Conservation (phyloP, 345 rosid genomes). For the Populus tremula region DNA sequence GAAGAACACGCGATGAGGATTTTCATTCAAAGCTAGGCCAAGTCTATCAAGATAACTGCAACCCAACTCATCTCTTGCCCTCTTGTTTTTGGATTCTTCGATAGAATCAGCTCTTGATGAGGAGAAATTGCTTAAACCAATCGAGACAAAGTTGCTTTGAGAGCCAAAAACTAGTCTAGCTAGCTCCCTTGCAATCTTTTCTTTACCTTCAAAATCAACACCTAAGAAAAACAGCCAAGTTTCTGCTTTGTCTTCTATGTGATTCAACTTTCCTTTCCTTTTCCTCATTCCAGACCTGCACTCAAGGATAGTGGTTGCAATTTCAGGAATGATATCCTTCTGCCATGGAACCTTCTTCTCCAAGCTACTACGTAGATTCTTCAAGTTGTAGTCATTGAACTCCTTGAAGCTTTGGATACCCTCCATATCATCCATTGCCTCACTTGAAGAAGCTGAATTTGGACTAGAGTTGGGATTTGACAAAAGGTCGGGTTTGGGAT, state of each 20-base stretch:
- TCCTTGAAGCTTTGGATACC: constrained; percentile 42
- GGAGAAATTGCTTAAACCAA: constrained; percentile 37
- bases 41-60: constrained; percentile 39
- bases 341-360: constrained; percentile 72
- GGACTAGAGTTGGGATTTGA: constrained; percentile 78
- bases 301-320: constrained; percentile 52
- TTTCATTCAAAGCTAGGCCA: constrained; percentile 59
- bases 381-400: constrained; percentile 45
- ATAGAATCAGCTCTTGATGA: constrained; percentile 25
- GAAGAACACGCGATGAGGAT: constrained; percentile 63
- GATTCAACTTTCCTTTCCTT: constrained; percentile 33
- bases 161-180: constrained; percentile 70
- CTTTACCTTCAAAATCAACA: constrained; percentile 59
- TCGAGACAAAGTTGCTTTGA: constrained; percentile 38
- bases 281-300: constrained; percentile 66
- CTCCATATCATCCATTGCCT: constrained; percentile 41
- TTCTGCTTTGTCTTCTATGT: constrained; percentile 48
- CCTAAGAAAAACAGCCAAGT: constrained; percentile 86
- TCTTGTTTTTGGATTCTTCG: constrained; percentile 38
- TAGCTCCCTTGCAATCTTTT: constrained; percentile 65
- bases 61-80: constrained; percentile 42
- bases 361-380: constrained; percentile 53
- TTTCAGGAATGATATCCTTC: constrained; percentile 51
- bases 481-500: constrained; percentile 45
- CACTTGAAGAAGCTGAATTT: constrained; percentile 79